A percentile compares a stretch with the other conserved stretches of the same genome.
Conservation (phyloP, 2,329 filamentous ascomycete genomes). For the Calonectria hawksworthii region DNA sequence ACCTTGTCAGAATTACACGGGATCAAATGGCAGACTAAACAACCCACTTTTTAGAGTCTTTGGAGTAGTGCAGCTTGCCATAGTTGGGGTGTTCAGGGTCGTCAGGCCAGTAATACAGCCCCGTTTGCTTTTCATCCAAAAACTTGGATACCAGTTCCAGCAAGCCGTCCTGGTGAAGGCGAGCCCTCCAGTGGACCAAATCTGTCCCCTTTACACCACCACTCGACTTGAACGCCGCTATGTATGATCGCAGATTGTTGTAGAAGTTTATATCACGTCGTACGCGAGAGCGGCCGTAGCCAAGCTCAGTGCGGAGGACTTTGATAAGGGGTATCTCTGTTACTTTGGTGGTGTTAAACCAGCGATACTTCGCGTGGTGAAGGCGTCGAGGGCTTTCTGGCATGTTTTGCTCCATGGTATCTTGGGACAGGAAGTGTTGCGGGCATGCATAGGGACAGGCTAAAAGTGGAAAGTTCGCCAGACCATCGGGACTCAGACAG, state of each 20-base stretch:
- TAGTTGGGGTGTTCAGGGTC: not conserved
- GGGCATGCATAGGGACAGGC: not conserved
- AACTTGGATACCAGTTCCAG: constrained; percentile 36
- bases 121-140: constrained; percentile 30
- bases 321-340: constrained; percentile 31
- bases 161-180: constrained; percentile 33
- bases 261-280: constrained; percentile 37
- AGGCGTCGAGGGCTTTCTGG: not conserved
- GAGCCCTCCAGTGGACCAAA: constrained; percentile 30
- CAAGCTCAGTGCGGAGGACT: constrained; percentile 34
- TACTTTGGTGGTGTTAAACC: constrained; percentile 24
- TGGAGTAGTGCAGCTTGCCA: constrained; percentile 24
- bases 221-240: constrained; percentile 22
- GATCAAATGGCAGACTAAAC: not conserved
- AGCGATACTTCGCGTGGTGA: not conserved
- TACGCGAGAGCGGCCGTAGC: constrained; percentile 26
- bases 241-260: constrained; percentile 17
- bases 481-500: not conserved
- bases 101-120: constrained; percentile 37
- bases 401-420: not conserved
- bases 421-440: no score
- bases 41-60: constrained; percentile 30
- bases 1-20: not conserved
- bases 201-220: not conserved
- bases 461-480: not conserved